Conservation (phyloP, 2,329 filamentous ascomycete species). For the Aureobasidium mangrovei region DNA sequence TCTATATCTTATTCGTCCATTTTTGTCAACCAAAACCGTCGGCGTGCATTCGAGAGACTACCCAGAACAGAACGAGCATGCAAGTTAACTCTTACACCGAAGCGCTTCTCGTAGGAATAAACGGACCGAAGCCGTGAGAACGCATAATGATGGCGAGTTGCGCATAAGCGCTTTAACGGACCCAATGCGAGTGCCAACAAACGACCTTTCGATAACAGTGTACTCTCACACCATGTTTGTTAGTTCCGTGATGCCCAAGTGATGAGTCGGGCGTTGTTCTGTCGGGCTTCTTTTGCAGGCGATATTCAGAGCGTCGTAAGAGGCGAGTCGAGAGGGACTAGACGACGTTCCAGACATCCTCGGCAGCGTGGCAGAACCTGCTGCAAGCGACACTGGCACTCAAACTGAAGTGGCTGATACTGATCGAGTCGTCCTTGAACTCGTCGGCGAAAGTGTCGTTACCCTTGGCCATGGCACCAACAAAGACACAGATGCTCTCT, state of each 20-base stretch:
- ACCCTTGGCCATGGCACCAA: constrained; percentile 97
- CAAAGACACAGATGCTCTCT: constrained; percentile 95
- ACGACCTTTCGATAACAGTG: no score
- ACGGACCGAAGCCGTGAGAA: background rate
- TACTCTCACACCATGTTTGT: no score
- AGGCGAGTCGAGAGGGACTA: constrained; percentile 39
- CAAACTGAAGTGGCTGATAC: constrained; percentile 95
- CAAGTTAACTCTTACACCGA: background rate
- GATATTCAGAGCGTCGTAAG: background rate
- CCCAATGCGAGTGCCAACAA: no score
- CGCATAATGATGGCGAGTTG: background rate
- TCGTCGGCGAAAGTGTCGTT: constrained; percentile 89
- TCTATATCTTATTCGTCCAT: background rate
- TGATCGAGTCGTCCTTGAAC: constrained; percentile 93
- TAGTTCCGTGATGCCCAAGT: no score
- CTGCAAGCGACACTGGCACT: constrained; percentile 97
- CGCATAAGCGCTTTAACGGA: no score
- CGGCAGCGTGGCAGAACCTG: constrained; percentile 98
- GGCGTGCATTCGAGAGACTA: background rate
- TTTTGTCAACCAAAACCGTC: background rate
- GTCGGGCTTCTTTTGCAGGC: background rate
- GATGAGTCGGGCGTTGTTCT: no score
- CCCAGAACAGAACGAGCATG: background rate
- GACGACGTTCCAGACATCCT: constrained; percentile 91
- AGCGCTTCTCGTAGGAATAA: background rate